phyloP scores from a whole-genome alignment of 176 grass and related monocot genomes.

The Ampelocalamus luodianensis region DNA sequence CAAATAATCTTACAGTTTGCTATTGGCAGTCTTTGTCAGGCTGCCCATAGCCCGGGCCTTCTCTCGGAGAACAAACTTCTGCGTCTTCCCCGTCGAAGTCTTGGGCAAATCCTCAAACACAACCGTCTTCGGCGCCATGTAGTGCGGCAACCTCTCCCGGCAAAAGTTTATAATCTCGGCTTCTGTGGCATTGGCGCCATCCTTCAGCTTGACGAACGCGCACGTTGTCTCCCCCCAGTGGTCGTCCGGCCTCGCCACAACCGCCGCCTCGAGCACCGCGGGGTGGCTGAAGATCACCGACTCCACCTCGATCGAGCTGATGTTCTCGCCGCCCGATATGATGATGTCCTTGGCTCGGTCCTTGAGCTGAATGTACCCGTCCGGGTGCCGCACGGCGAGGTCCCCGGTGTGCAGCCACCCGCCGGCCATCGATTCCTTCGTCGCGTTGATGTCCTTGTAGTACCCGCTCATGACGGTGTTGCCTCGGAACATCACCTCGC shows the following conservation, averaged over 20 bases:
- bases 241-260: conserved; percentile 47
- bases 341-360: conserved; percentile 65
- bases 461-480: conserved; percentile 71
- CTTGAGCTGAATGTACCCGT: conserved; percentile 65
- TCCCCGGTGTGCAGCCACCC: conserved; percentile 61
- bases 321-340: conserved; percentile 54
- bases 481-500: conserved; percentile 61
- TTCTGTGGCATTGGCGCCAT: conserved; percentile 18
- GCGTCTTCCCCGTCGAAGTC: conserved; percentile 61
- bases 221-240: conserved; percentile 55
- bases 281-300: conserved; percentile 54
- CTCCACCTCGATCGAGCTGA: conserved; percentile 69
- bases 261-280: conserved; percentile 51
- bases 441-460: conserved; percentile 46
- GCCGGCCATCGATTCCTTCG: conserved; percentile 46
- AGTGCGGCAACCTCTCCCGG: conserved; percentile 47
- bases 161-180: conserved; percentile 47
- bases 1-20: conserved; percentile 30
- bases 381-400: conserved; percentile 52
- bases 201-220: conserved; percentile 56
- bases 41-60: conserved; percentile 58
- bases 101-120: conserved; percentile 55
- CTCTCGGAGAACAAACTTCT: conserved; percentile 53
- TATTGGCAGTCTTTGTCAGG: conserved; percentile 22
- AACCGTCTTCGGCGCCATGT: conserved; percentile 58